These are phyloP conservation scores for Colletotrichum paranaense DNA, from an alignment of 2,329 filamentous ascomycete species.

Conservation along the genomic window DNA sequence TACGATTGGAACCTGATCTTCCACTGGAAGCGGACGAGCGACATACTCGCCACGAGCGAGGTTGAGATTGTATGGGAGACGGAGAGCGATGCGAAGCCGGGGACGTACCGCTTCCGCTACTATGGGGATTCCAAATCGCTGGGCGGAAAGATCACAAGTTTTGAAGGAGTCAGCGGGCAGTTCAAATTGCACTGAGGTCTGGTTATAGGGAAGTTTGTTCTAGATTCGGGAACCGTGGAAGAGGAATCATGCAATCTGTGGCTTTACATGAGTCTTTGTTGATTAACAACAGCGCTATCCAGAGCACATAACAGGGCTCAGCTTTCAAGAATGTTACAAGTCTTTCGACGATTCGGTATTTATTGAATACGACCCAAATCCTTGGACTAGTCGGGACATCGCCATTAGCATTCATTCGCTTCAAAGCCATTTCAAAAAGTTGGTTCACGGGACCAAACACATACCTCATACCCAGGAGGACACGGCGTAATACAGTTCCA, in stretches of 20 bases:
- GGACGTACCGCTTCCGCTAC: constrained; percentile 81
- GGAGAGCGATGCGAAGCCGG: constrained; percentile 66
- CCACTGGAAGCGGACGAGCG: constrained; percentile 80
- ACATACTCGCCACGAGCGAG: constrained; percentile 78
- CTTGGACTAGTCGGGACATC: background rate
- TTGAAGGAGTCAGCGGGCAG: constrained; percentile 73
- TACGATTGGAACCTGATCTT: constrained; percentile 86
- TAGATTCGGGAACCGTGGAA: background rate
- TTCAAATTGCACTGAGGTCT: constrained; percentile 50
- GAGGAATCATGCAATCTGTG: background rate
- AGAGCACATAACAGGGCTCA: background rate
- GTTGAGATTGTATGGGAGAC: constrained; percentile 85
- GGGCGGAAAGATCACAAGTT: constrained; percentile 71
- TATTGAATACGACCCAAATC: background rate
- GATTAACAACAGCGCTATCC: background rate
- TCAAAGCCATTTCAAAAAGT: background rate
- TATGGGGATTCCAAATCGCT: constrained; percentile 82
- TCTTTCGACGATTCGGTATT: background rate
- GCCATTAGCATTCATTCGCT: background rate
- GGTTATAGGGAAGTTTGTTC: background rate
- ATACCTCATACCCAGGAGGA: constrained; percentile 37
- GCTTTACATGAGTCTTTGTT: background rate
- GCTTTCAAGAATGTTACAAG: background rate
- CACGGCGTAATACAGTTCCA: constrained; percentile 11
- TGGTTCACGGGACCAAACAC: background rate